phyloP scores from a whole-genome alignment of 768 basidiomycete species.

The Boletus subparvulus region DNA sequence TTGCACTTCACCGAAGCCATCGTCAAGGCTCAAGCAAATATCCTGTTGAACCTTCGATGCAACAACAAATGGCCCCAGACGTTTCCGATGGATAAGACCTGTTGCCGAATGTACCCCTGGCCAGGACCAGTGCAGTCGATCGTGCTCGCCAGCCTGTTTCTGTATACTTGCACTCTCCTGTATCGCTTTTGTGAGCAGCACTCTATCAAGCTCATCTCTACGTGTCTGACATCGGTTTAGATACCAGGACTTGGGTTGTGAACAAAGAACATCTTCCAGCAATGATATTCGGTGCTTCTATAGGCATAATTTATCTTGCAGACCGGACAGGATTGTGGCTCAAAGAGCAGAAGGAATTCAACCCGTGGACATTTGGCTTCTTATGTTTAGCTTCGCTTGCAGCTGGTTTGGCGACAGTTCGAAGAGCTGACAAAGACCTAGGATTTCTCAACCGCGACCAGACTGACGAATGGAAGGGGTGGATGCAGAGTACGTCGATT shows the following conservation, averaged over 20 bases:
- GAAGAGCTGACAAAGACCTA: conserved; percentile 73
- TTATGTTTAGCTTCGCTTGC: conserved; percentile 54
- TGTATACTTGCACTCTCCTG: conserved; percentile 51
- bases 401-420: conserved; percentile 63
- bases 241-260: conserved; percentile 15
- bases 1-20: conserved; percentile 72
- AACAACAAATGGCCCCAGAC: conserved; percentile 65
- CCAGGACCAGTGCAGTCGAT: conserved; percentile 57
- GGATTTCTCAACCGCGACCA: conserved; percentile 91
- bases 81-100: conserved; percentile 73
- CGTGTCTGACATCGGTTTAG: conserved; percentile 19
- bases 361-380: conserved; percentile 63
- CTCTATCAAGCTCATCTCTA: conserved; percentile 2
- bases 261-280: conserved; percentile 37
- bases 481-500: conserved; percentile 83
- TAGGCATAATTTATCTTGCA: conserved; percentile 70
- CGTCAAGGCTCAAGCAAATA: conserved; percentile 66
- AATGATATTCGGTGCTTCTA: conserved; percentile 61
- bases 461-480: conserved; percentile 97
- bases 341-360: conserved; percentile 86
- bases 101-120: conserved; percentile 75
- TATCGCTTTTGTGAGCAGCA: conserved; percentile 35
- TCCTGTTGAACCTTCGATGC: conserved; percentile 79
- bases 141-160: conserved; percentile 45
- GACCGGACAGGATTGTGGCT: conserved; percentile 87